Base-by-base conservation (phyloP, 192 early-diverging fungal species). In the Mortierella claussenii region DNA sequence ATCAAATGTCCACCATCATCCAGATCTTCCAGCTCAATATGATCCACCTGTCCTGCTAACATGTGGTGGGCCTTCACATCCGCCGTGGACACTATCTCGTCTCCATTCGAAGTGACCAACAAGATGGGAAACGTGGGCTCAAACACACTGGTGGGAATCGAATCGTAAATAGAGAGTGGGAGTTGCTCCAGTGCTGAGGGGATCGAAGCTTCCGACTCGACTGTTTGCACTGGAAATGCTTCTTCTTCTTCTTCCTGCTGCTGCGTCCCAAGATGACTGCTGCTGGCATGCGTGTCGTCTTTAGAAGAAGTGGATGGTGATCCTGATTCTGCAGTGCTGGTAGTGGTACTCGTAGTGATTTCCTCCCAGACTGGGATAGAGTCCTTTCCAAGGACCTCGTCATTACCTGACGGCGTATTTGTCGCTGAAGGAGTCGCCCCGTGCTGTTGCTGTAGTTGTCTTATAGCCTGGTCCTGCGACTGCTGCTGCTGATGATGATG, bases 1-100 rank as follows among this genome's bases (percentile, higher is more conserved):
- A 76, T 76, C 43, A 76, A 56, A 59, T 76, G 71, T 27, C 71
- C 71, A 12, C 71, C 71, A 54, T 62, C 58, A 24, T 76, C 58
- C 24, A 55, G 33, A 60, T 76, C 58, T 31, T 76, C 71, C 1
- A 76, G 58, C 30, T 76, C 71, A 32, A 76, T 76, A 50, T 76
- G 71, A 42, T 76, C 71, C 27, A 76, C 71, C 36, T 76, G 45
- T 23, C 57, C 58, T 1, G 71, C 49, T 24, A 76, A 36, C 4
- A 48, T 12, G 27, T 76, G 71, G 26, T 61, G 64, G 3, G 47
- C 57, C 58, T 76, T 76, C 31, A 76, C 53, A 55, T 76, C 71
- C 4, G 49, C 45, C 1, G 71, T 76, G 9, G 71, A 76, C n/a
- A 76, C 71, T 32, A 76, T 55, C 30, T 76, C 64, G 20, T 76